A percentile compares a stretch with the other conserved stretches of the same genome.
Conservation (phyloP, 179 eudicot species). For the Sideroxylon spinosum region DNA sequence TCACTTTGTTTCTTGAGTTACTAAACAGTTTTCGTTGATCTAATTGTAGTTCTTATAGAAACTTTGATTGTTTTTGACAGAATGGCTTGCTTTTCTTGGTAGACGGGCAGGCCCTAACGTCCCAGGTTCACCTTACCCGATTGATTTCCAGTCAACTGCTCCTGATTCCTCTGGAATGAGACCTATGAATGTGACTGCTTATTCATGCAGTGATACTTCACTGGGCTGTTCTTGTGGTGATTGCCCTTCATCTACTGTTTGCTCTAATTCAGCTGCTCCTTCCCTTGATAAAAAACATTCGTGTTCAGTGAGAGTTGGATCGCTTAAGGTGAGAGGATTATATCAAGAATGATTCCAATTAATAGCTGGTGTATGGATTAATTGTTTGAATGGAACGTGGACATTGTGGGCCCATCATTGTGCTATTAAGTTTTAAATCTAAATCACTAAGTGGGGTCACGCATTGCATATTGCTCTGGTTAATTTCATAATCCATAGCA, state of each 20-base stretch:
- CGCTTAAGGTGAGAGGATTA: conserved; percentile 37
- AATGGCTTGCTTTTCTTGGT: conserved; percentile 85
- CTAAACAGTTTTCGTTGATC: neutral
- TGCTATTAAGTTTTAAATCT: no score
- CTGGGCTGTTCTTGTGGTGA: conserved; percentile 99
- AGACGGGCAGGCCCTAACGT: conserved; percentile 50
- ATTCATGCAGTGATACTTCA: conserved; percentile 86
- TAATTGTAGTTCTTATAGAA: conserved; percentile 3
- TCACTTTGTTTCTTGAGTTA: neutral
- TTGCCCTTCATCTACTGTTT: conserved; percentile 71
- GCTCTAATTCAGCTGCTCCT: conserved; percentile 71
- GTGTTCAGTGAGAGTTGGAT: conserved; percentile 77
- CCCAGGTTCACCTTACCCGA: conserved; percentile 95
- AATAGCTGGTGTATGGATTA: neutral
- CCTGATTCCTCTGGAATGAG: conserved; percentile 73
- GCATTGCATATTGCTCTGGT: no score
- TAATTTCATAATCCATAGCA: no score
- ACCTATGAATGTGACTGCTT: conserved; percentile 87
- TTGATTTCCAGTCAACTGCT: conserved; percentile 59
- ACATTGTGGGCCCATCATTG: no score
- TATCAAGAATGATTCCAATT: neutral
- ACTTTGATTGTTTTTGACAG: conserved; percentile 37
- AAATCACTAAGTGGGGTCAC: no score
- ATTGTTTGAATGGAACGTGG: no score
- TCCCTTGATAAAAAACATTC: conserved; percentile 44